Base-by-base conservation (phyloP, 208 protist species). In the Trypanosoma boissoni region DNA sequence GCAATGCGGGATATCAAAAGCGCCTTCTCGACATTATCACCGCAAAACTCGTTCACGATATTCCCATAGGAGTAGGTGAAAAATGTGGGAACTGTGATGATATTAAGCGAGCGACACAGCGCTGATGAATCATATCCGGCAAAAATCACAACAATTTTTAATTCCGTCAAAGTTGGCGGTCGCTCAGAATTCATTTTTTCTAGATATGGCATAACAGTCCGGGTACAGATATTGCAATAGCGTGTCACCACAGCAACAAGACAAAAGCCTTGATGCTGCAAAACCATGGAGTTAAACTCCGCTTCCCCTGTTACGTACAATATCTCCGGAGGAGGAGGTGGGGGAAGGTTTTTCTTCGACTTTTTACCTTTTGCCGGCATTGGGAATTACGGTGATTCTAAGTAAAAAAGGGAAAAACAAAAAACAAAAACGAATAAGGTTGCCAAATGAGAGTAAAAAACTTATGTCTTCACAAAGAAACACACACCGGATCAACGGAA, bases 1-100 rank as follows among this genome's bases (percentile, higher is more conserved):
- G 87, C 80, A 36, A 82, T 7, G 46, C 80, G 88, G 1, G 83
- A 75, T 6, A 94, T 37, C 14, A 94, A 61, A 21, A 73, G 42
- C 26, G 72, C 76, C 61, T 94, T 94, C 12, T 88, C 79, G 1
- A 73, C 54, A 46, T 88, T 94, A 51, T 94, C 74, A 4, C 87
- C 87, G 8, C 61, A 45, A 54, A 94, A 91, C 27, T 46, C 34
- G 1, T 57, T 43, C 0, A 91, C 48, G 8, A 72, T 57, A 9
- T 61, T 62, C n/a, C 87, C 87, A 59, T 84, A 87, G 10, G 76
- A 67, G 65, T 83, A 91, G 31, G 74, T 68, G 10, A 59, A 64
- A 64, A 80, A 80, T 41, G 58, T 80, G 5, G 87, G 87, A 0
- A 84, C 42, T 2, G 78, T 39, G 0, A 57, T 58, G 9, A 94